Base-by-base conservation (phyloP, 345 rosid species). In the Pugionium cornutum region DNA sequence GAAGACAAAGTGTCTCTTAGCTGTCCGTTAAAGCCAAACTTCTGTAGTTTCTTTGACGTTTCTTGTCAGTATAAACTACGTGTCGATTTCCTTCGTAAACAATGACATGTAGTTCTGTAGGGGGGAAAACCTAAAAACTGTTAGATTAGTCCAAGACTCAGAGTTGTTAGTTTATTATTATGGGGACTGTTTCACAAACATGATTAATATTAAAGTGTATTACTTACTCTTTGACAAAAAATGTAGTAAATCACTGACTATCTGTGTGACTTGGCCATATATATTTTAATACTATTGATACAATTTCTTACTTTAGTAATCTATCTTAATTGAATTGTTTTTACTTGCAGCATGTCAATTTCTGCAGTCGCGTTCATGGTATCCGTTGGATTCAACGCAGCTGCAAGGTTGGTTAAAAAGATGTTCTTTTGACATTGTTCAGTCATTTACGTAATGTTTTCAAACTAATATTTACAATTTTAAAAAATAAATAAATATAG, bases 361-460 rank as follows among this genome's bases (percentile, higher is more conserved):
- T 56, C 78, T 4, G 86, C 87, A 9, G 72, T 87, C 81, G 77
- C 81, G 2, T 82, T 46, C 58, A 85, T 87, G 95, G 80, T 87
- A 33, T 57, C 95, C 0, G 76, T 85, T 64, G 95, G 91, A 31
- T 83, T 88, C 73, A 88, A 85, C 61, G 95, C 91, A 10, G 95
- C 91, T 31, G 89, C 85, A 45, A 88, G 95, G 95, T 87, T 41
- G 41, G 61, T 67, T 1, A 35, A 58, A 3, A 8, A 8, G 0
- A 30, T 41, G 45, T 18, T 37, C 18, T 18, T 18, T 0, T 18
- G 18, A 18, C 18, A 18, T 18, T 18, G 0, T 53, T 40, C 11
- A 68, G 1, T 7, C 48, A 48, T 2, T 6, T 11, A 8, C 4
- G 0, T 7, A 7, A 11, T 36, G 7, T 53, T 35, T 52, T 9